Evolutionary conservation across 352 stramenopile species (phyloP), one percentile per base, ranked within the genome.

Genomic region (Pythium graminicola): DNA sequence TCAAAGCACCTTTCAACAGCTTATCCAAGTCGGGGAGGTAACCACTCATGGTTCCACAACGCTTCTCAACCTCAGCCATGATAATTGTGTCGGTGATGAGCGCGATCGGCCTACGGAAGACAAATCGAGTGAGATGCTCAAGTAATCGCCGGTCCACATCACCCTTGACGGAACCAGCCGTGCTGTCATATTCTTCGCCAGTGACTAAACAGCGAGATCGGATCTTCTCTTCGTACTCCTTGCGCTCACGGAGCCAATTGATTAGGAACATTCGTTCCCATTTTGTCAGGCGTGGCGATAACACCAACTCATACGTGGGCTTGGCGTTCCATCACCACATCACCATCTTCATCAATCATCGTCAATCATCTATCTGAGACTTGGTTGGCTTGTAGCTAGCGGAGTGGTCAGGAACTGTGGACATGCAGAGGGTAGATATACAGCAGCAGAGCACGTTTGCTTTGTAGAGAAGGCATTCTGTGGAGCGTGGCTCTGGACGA

Each of bases 351-450:
- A n/a, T n/a, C n/a, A n/a, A 11, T 3, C 6, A 17, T 42, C 35
- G 35, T 8, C 6, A 17, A 14, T 1, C 35, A 42, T 42, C 35
- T 42, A 17, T 42, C 35, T 9, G 6, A 6, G 35, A 23, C 35
- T 42, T 42, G 35, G 35, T 42, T 17, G 35, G 35, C 35, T 42
- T 42, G 35, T 6, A 42, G 35, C 35, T n/a, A n/a, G n/a, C n/a
- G n/a, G n/a, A n/a, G n/a, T n/a, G n/a, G n/a, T n/a, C n/a, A n/a
- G n/a, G n/a, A n/a, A n/a, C n/a, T n/a, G n/a, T n/a, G n/a, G n/a
- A n/a, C n/a, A n/a, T n/a, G n/a, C n/a, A n/a, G n/a, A n/a, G n/a
- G n/a, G n/a, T n/a, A n/a, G n/a, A n/a, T n/a, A n/a, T n/a, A n/a
- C n/a, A n/a, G n/a, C n/a, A n/a, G n/a, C n/a, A n/a, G n/a, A n/a